Conservation (phyloP, 2,329 filamentous ascomycete genomes). For the Cladosporium sp. region DNA sequence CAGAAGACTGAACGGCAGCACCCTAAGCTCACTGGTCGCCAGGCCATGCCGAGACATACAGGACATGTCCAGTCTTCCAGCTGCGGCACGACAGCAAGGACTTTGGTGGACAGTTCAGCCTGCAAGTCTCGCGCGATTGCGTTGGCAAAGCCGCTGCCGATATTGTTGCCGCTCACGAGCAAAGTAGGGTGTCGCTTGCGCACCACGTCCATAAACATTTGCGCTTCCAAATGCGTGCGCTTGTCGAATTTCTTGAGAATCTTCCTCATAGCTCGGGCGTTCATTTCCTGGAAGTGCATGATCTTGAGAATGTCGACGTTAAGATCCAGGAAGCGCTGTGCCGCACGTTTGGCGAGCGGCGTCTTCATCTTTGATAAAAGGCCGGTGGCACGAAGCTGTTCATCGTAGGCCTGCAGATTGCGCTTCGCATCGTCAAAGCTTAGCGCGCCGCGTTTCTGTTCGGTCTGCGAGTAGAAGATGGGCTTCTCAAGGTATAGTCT, state of each 20-base stretch:
- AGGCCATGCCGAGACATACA: slow-evolving; percentile 74
- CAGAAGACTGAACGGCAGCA: slow-evolving; percentile 74
- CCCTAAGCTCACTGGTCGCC: slow-evolving; percentile 70
- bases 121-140: slow-evolving; percentile 72
- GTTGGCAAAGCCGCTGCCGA: slow-evolving; percentile 59
- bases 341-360: slow-evolving; percentile 59
- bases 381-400: slow-evolving; percentile 58
- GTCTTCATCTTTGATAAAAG: slow-evolving; percentile 62
- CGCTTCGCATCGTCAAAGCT: slow-evolving; percentile 61
- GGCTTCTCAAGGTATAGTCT: slow-evolving; percentile 74
- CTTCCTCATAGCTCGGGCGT: slow-evolving; percentile 70
- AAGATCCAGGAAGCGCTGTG: slow-evolving; percentile 65
- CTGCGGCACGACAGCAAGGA: slow-evolving; percentile 71
- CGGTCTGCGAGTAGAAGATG: slow-evolving; percentile 76
- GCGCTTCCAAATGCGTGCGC: slow-evolving; percentile 64
- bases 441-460: slow-evolving; percentile 65
- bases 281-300: slow-evolving; percentile 80
- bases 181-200: slow-evolving; percentile 26
- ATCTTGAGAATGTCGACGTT: slow-evolving; percentile 75
- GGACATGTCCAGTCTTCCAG: slow-evolving; percentile 82
- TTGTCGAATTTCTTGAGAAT: slow-evolving; percentile 95
- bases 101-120: slow-evolving; percentile 65
- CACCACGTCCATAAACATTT: slow-evolving; percentile 25
- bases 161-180: slow-evolving; percentile 36
- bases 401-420: slow-evolving; percentile 68